These are phyloP conservation scores for Lactifluus volemus DNA, from an alignment of 768 basidiomycete genomes.

Conservation along the genomic window DNA sequence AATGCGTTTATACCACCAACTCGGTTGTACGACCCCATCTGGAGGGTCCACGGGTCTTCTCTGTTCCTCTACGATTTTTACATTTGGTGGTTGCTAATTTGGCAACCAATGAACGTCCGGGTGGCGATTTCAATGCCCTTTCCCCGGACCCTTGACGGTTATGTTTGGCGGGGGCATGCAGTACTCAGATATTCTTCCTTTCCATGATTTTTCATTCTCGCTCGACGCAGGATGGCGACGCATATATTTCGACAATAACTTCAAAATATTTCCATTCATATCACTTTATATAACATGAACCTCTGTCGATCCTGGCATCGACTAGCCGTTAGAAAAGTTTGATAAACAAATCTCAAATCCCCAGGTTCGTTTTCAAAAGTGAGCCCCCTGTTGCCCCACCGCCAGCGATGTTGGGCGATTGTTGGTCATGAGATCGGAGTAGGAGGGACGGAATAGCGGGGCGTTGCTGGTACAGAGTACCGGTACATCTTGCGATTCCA, in stretches of 20 bases:
- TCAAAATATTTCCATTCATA: not conserved
- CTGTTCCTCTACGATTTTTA: not conserved
- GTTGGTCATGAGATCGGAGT: conserved; percentile 11
- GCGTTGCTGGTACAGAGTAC: conserved; percentile 14
- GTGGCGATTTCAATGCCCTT: not conserved
- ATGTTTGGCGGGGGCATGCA: not conserved
- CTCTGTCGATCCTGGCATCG: not conserved
- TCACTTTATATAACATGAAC: not conserved
- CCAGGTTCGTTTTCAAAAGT: not conserved
- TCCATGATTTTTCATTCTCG: too few species aligned
- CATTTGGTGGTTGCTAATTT: not conserved
- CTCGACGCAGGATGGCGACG: not conserved
- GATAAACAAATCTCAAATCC: not conserved
- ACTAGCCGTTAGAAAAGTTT: not conserved
- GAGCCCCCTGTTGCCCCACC: not conserved
- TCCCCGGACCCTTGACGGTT: not conserved
- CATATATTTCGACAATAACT: not conserved
- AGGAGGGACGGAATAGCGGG: conserved; percentile 15
- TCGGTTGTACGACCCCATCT: not conserved
- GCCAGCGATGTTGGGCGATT: not conserved
- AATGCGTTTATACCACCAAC: not conserved
- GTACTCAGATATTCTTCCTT: not conserved
- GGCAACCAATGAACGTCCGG: not conserved
- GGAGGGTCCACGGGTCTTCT: not conserved
- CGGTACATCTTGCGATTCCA: conserved; percentile 15